Base-by-base conservation (phyloP, 2,329 filamentous ascomycete species). In the Hypoxylon sp. region DNA sequence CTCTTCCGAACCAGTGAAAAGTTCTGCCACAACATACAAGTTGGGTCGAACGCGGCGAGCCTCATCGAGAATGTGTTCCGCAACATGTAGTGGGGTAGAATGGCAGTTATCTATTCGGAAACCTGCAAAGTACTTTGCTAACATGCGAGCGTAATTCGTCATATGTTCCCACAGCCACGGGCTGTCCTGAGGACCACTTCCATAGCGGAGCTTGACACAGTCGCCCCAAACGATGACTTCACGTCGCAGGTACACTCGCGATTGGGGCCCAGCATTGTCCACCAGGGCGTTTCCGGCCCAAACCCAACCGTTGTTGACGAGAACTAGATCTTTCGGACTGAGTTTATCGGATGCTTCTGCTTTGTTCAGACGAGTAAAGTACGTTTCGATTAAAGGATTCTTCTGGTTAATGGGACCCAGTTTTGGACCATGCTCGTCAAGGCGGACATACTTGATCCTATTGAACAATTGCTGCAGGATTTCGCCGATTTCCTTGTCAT, bases 141-240 rank as follows among this genome's bases (percentile, higher is more conserved):
- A 90, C 77, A 96, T 86, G 38, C 91, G 90, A 3, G 94, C 97
- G 78, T 99, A 99, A 73, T 91, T 89, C 38, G 92, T 93, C 94
- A 99, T 99, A 78, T 93, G 93, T 7, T 97, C 90, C 96, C 96
- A 99, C 7, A 99, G 84, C 83, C 90, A 99, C 0, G 96, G 95
- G 74, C 91, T 98, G 78, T 98, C 96, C 58, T 94, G 82, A 0
- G 91, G 92, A 0, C 89, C 85, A 25, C 83, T 86, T 34, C 96
- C 96, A 76, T 98, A 99, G 17, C 96, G 90, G 58, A 99, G 86
- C 83, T 99, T 99, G 69, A 98, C 96, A 78, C 97, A 99, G 78
- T 99, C 96, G 13, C 95, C 94, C 96, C 96, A 99, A 30, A 98
- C 92, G 72, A 99, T 98, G 67, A 99, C 93, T 79, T 99, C 94